Evolutionary conservation across 2,329 filamentous ascomycete species (phyloP).

Genomic region (Ustulina deusta): DNA sequence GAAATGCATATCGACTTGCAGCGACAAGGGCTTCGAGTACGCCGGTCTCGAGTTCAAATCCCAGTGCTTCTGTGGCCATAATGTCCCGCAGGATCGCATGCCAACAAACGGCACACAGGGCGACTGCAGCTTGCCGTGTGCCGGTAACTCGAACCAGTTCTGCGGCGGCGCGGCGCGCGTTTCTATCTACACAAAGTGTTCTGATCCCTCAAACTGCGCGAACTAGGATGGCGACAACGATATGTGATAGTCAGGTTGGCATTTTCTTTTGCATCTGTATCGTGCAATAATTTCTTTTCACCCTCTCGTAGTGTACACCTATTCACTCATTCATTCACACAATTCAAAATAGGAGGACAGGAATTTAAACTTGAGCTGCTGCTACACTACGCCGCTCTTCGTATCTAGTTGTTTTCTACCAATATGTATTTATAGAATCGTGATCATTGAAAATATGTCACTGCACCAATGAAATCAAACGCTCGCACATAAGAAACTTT

Average conservation of each 20-base stretch:
- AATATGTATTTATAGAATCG: not conserved
- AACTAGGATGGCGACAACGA: constrained; percentile 36
- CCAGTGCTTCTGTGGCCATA: constrained; percentile 50
- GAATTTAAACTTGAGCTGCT: not conserved
- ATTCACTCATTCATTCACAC: not conserved
- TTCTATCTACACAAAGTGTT: constrained; percentile 54
- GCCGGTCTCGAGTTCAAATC: constrained; percentile 46
- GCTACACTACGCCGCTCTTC: not conserved
- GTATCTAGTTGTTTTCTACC: not conserved
- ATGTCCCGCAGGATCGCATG: constrained; percentile 47
- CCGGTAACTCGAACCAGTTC: constrained; percentile 52
- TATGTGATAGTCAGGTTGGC: not conserved
- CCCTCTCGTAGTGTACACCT: not conserved
- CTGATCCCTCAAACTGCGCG: constrained; percentile 42
- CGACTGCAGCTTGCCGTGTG: constrained; percentile 56
- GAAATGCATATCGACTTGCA: constrained; percentile 42
- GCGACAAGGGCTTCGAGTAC: constrained; percentile 36
- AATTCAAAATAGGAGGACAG: not conserved
- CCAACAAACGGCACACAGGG: constrained; percentile 58
- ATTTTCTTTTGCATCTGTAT: not conserved
- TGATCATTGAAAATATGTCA: not conserved
- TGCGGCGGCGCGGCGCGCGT: constrained; percentile 55
- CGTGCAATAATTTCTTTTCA: not conserved
- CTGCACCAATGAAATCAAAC: constrained; percentile 8
- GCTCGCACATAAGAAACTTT: constrained; percentile 9